These are phyloP conservation scores for Salix arbutifolia DNA, from an alignment of 345 rosid species.

Conservation along the genomic window DNA sequence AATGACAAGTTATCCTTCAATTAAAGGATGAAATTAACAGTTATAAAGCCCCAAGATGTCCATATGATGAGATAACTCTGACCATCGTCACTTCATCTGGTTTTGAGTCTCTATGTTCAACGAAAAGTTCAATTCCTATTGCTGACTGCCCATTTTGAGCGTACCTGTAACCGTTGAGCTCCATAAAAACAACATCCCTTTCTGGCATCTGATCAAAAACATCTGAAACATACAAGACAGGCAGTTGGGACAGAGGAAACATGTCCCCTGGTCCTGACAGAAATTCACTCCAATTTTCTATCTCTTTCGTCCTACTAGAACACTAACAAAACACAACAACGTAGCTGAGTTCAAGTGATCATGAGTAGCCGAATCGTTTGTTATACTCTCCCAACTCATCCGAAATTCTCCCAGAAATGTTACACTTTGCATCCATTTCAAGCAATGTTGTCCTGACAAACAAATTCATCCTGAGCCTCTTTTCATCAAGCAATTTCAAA, in stretches of 20 bases:
- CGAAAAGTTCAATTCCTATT: conserved; percentile 32
- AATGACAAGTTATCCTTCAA: conserved; percentile 34
- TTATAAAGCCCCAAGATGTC: conserved; percentile 39
- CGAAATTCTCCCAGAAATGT: conserved; percentile 25
- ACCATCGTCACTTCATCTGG: conserved; percentile 45
- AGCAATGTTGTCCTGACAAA: conserved; percentile 43
- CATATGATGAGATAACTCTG: conserved; percentile 44
- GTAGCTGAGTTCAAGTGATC: conserved; percentile 35
- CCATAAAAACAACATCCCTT: conserved; percentile 45
- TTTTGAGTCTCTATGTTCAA: conserved; percentile 15
- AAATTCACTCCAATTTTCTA: not conserved
- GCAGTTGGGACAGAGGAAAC: too few species aligned
- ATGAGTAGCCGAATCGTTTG: too few species aligned
- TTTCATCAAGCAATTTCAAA: conserved; percentile 17
- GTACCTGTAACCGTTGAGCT: conserved; percentile 50
- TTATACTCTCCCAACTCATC: conserved; percentile 13
- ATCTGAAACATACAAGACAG: conserved; percentile 20
- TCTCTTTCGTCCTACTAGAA: conserved; percentile 7
- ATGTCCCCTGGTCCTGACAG: too few species aligned
- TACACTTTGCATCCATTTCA: conserved; percentile 39
- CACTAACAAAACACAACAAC: conserved; percentile 35
- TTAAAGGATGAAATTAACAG: conserved; percentile 19
- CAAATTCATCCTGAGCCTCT: conserved; percentile 22
- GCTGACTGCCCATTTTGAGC: conserved; percentile 50
- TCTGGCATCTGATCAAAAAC: conserved; percentile 44